Percentiles rank a stretch among this genome's conserved stretches.
These are phyloP conservation scores for Bipolaris cookei DNA, from an alignment of 2,329 filamentous ascomycete species.

Conservation along the genomic window DNA sequence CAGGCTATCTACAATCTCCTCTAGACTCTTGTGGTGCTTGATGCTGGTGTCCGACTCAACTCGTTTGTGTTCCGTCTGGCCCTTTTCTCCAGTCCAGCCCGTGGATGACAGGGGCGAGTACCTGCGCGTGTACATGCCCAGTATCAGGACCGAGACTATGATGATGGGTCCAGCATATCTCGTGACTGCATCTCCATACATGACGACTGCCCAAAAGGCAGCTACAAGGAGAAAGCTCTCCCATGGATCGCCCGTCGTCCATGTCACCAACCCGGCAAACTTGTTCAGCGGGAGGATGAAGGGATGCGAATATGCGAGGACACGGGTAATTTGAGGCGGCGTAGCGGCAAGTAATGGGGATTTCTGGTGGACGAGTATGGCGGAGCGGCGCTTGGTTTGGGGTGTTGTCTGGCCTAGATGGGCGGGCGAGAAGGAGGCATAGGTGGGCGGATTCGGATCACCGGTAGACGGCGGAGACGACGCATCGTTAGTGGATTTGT, in stretches of 20 bases:
- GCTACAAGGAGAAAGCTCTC: conserved; percentile 92
- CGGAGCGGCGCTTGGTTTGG: conserved; percentile 78
- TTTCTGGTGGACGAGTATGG: conserved; percentile 95
- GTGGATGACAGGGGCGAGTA: conserved; percentile 91
- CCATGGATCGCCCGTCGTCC: conserved; percentile 94
- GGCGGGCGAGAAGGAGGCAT: conserved; percentile 87
- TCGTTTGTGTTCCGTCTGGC: conserved; percentile 60
- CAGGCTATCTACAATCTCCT: conserved; percentile 95
- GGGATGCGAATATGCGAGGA: conserved; percentile 93
- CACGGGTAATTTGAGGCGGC: conserved; percentile 90
- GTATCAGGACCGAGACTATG: conserved; percentile 77
- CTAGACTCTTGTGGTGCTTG: conserved; percentile 88
- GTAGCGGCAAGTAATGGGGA: conserved; percentile 91
- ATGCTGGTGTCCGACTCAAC: conserved; percentile 65
- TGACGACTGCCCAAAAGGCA: conserved; percentile 81
- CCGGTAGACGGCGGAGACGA: conserved; percentile 46
- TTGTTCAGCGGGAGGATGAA: conserved; percentile 90
- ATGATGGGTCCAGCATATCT: conserved; percentile 83
- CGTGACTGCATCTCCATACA: conserved; percentile 87
- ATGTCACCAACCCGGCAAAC: conserved; percentile 83
- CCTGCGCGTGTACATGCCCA: conserved; percentile 89
- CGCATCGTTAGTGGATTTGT: conserved; percentile 47
- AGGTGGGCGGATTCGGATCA: conserved; percentile 69
- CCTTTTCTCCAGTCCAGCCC: conserved; percentile 71
- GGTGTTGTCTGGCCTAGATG: conserved; percentile 73